Evolutionary conservation across 2,329 filamentous ascomycete genomes (phyloP).

Genomic region (Simplicillium aogashimaense): DNA sequence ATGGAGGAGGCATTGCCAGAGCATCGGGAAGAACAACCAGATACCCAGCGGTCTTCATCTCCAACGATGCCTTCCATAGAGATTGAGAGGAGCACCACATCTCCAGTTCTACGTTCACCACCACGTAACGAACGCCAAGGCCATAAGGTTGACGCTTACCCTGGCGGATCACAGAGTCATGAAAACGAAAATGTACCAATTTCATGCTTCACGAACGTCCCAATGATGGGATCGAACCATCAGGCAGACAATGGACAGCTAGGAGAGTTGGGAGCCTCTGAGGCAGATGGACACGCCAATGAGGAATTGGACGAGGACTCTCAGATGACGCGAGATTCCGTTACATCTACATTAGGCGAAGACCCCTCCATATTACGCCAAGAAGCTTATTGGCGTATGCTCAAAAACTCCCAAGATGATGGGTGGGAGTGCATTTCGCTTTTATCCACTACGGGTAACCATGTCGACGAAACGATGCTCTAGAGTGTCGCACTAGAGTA

Average conservation of each 20-base stretch:
- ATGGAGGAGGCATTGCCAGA: slow-evolving; percentile 31
- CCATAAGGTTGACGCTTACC: not conserved
- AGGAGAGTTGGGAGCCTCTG: not conserved
- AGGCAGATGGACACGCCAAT: not conserved
- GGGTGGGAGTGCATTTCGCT: not conserved
- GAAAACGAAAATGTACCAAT: not conserved
- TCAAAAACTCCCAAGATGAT: not conserved
- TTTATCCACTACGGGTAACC: not conserved
- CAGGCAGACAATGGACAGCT: not conserved
- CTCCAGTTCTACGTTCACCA: too few relatives aligned
- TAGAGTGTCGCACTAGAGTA: too few relatives aligned
- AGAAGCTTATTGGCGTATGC: not conserved
- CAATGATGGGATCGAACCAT: too few relatives aligned
- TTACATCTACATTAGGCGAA: not conserved
- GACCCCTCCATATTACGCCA: not conserved
- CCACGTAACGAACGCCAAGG: too few relatives aligned
- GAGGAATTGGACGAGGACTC: not conserved
- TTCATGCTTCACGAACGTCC: too few relatives aligned
- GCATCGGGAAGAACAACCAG: not conserved
- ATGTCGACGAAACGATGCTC: not conserved
- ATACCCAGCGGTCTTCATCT: not conserved
- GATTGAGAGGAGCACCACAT: not conserved
- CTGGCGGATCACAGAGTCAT: not conserved
- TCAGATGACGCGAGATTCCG: not conserved
- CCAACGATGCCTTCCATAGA: not conserved